These are phyloP conservation scores for Dillenia suffruticosa DNA, from an alignment of 164 flowering plant genomes.

Conservation along the genomic window DNA sequence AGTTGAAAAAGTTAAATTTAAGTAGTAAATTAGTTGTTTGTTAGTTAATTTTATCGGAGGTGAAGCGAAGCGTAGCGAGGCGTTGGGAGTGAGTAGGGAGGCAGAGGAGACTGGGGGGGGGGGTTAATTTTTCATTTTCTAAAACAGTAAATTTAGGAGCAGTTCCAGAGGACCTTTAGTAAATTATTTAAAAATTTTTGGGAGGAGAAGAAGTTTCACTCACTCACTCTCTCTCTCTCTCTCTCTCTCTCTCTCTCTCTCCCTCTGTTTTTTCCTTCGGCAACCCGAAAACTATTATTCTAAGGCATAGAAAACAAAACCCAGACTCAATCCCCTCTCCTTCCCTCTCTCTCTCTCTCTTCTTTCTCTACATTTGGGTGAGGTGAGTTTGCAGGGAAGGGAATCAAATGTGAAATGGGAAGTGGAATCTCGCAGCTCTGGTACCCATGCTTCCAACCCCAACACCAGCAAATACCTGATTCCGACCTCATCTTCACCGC, in stretches of 20 bases:
- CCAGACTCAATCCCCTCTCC: background rate
- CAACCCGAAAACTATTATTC: background rate
- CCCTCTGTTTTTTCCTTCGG: background rate
- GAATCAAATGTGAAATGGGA: conserved; percentile 31
- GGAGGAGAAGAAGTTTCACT: background rate
- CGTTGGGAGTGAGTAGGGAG: no score
- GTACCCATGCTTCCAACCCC: conserved; percentile 16
- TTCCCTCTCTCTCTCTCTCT: background rate
- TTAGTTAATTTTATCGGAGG: no score
- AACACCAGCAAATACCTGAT: conserved; percentile 12
- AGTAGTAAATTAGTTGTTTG: no score
- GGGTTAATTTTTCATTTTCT: no score
- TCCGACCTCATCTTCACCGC: conserved; percentile 40
- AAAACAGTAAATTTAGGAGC: no score
- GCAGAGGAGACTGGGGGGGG: no score
- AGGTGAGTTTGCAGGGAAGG: background rate
- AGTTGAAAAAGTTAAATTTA: no score
- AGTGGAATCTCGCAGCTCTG: conserved; percentile 23
- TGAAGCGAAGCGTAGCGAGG: no score
- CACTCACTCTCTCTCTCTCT: conserved; percentile 16
- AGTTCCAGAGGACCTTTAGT: no score
- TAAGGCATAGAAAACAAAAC: background rate
- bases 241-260: conserved; percentile 4
- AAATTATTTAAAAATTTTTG: no score
- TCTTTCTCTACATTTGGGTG: no score